Evolutionary conservation across 129 eudicot species (phyloP).

Genomic region (Logfia minima): DNA sequence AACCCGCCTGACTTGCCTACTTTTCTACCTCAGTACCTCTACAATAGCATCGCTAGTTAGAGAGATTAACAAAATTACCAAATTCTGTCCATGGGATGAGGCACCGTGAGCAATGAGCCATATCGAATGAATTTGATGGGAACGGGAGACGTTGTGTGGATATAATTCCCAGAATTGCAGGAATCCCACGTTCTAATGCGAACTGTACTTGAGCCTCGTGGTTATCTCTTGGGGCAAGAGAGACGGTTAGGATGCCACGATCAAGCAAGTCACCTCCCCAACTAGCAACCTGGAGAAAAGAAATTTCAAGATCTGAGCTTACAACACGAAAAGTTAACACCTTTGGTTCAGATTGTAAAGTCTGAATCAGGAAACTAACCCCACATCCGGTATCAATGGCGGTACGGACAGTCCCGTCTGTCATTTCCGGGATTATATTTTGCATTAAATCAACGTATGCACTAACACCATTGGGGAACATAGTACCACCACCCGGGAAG

Average conservation of each 20-base stretch:
- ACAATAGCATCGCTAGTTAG: not conserved
- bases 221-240: constrained; percentile 98
- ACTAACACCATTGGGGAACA: constrained; percentile 91
- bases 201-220: constrained; percentile 99
- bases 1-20: not conserved
- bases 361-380: constrained; percentile 49
- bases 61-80: constrained; percentile 45
- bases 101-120: constrained; percentile 99
- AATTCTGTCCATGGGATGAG: constrained; percentile 99
- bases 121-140: constrained; percentile 93
- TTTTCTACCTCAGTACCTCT: not conserved
- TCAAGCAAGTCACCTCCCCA: constrained; percentile 99
- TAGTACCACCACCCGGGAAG: constrained; percentile 98
- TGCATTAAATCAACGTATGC: constrained; percentile 79
- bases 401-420: constrained; percentile 80
- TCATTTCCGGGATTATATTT: constrained; percentile 80
- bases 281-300: constrained; percentile 77
- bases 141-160: constrained; percentile 97
- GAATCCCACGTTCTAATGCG: constrained; percentile 96
- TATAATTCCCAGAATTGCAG: constrained; percentile 89
- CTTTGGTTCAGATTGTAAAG: not conserved
- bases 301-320: constrained; percentile 7
- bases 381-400: constrained; percentile 99
- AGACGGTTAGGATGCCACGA: constrained; percentile 81
- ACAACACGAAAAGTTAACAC: not conserved